Base-by-base conservation (phyloP, 2,329 filamentous ascomycete genomes). In the Zelopaecilomyces penicillatus region DNA sequence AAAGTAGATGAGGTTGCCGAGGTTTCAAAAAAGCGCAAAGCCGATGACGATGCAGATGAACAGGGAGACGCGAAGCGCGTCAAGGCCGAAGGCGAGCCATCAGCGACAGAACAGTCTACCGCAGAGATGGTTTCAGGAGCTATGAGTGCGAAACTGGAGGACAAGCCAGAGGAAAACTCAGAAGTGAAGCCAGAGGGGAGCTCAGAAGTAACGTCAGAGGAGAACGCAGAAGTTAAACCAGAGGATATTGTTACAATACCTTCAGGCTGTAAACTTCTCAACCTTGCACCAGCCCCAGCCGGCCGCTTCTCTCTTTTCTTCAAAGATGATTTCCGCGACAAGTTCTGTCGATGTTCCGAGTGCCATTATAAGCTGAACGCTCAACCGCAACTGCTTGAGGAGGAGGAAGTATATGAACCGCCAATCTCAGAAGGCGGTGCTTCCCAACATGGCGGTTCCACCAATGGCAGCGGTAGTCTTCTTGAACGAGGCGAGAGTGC, bases 351-450 rank as follows among this genome's bases (percentile, higher is more conserved):
- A 58, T 98, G 93, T 65, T 62, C 78, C 11, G 66, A 74, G n/a
- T 96, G 90, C 69, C n/a, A n/a, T 19, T 95, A 87, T 65, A 68
- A 78, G 9, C 76, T 97, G 2, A 70, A 78, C 44, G 67, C 71
- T 0, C 82, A 95, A 60, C 79, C 81, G 0, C 86, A 95, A 58
- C 83, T 98, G 8, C 80, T 95, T 7, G 90, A 97, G 58, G 89
- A 95, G 64, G 93, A 98, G 70, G 88, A 95, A 31, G 82, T 81
- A 1, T 98, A 98, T 65, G 89, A 96, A 57, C 93, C 91, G 0
- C 89, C 91, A 2, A 70, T 96, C 5, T 95, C 89, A 0, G 77
- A 82, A 1, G 71, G 75, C 11, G 76, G 71, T 3, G 72, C 68
- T 5, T 78, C 74, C 2, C 74, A 71, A 12, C 69, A 74, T 32